phyloP scores from a whole-genome alignment of 108 stramenopile species.

The Nitzschia sp. region DNA sequence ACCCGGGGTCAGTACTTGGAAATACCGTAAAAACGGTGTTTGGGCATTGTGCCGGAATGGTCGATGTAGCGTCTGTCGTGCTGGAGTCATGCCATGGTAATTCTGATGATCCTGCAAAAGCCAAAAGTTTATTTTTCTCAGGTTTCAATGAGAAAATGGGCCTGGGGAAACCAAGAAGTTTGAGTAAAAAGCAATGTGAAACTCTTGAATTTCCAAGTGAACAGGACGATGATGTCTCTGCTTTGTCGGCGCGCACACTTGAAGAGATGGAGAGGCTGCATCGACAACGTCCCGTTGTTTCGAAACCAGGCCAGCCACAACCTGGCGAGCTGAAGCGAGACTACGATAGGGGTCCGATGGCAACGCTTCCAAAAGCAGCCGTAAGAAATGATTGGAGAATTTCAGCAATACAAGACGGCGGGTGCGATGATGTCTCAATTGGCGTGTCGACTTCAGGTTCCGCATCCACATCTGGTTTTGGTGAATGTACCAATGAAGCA shows the following conservation, averaged over 20 bases:
- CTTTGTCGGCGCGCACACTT: constrained; percentile 30
- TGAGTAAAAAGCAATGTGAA: constrained; percentile 6
- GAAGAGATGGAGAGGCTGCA: constrained; percentile 36
- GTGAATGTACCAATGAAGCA: too few species aligned
- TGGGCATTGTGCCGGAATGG: constrained; percentile 29
- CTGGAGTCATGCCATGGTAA: constrained; percentile 24
- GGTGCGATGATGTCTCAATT: neutral
- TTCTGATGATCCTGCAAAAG: constrained; percentile 1
- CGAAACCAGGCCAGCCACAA: too few species aligned
- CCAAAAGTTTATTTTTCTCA: neutral
- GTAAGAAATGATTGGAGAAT: neutral
- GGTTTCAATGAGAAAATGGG: neutral
- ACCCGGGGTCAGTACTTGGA: neutral
- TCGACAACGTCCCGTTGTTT: too few species aligned
- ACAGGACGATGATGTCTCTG: constrained; percentile 33
- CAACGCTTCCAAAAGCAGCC: too few species aligned
- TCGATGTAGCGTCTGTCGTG: constrained; percentile 29
- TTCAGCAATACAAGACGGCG: neutral
- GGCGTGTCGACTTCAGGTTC: constrained; percentile 9
- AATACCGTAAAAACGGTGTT: constrained; percentile 24
- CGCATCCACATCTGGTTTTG: neutral
- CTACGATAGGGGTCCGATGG: too few species aligned
- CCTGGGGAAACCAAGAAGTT: neutral
- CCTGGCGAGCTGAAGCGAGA: too few species aligned
- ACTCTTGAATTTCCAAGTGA: constrained; percentile 33